Evolutionary conservation across 306 rosid species (phyloP).

Genomic region (Cucumis hystrix): DNA sequence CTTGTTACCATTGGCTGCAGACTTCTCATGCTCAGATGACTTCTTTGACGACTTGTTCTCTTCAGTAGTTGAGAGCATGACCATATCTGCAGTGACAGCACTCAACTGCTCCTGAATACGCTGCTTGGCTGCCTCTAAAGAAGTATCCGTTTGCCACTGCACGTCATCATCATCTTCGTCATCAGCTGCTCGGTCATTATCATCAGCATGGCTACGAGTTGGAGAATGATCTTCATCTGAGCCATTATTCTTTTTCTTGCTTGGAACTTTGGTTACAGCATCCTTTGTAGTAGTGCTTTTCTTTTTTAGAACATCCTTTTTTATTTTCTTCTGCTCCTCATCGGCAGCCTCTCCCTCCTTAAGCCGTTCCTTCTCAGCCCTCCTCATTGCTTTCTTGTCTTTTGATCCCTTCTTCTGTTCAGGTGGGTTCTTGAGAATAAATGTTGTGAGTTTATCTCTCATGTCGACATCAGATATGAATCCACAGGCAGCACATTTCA

Average conservation of each 20-base stretch:
- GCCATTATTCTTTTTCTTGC: constrained; percentile 38
- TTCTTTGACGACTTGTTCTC: constrained; percentile 32
- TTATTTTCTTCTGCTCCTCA: constrained; percentile 50
- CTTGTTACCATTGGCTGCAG: constrained; percentile 5
- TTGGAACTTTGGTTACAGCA: constrained; percentile 17
- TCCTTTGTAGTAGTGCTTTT: constrained; percentile 37
- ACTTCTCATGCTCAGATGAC: constrained; percentile 21
- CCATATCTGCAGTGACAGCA: constrained; percentile 66
- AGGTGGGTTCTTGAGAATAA: constrained; percentile 69
- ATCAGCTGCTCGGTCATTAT: constrained; percentile 24
- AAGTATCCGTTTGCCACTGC: constrained; percentile 69
- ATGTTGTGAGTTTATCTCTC: constrained; percentile 72
- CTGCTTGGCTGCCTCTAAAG: constrained; percentile 51
- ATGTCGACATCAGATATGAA: constrained; percentile 66
- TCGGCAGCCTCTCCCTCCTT: constrained; percentile 75
- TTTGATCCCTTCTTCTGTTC: constrained; percentile 57
- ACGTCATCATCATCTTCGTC: constrained; percentile 31
- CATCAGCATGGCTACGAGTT: constrained; percentile 32
- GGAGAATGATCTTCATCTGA: constrained; percentile 73
- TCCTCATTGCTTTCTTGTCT: constrained; percentile 72
- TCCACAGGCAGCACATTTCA: constrained; percentile 84
- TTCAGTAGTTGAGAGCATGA: constrained; percentile 46
- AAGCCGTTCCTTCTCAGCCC: constrained; percentile 71
- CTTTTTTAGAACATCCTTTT: constrained; percentile 46
- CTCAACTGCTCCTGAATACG: constrained; percentile 72